phyloP scores from a whole-genome alignment of 2,329 filamentous ascomycete genomes.

The Exophiala sp. region DNA sequence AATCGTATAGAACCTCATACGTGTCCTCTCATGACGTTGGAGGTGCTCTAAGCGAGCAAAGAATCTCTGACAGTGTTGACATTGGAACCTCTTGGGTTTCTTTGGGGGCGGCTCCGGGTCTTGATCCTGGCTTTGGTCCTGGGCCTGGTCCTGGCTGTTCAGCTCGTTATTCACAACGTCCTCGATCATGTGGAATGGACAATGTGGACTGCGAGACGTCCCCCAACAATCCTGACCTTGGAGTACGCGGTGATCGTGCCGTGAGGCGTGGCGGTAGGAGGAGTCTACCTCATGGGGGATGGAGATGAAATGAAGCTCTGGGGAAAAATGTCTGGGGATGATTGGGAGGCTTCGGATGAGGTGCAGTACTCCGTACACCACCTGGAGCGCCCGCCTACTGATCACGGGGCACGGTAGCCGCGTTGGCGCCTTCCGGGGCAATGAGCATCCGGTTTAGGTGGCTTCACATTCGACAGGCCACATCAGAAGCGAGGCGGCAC shows the following conservation, averaged over 20 bases:
- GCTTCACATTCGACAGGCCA: too few relatives aligned
- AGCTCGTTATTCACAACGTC: slow-evolving; percentile 9
- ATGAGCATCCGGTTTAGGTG: too few relatives aligned
- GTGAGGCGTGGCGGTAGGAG: background rate
- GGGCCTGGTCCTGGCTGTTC: slow-evolving; percentile 1
- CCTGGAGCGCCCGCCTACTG: too few relatives aligned
- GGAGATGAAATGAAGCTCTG: background rate
- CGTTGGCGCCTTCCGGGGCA: too few relatives aligned
- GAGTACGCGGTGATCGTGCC: background rate
- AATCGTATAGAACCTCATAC: slow-evolving; percentile 7
- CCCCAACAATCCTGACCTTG: background rate
- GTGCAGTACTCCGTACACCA: background rate
- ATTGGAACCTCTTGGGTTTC: slow-evolving; percentile 42
- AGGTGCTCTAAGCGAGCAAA: slow-evolving; percentile 40
- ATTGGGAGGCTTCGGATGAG: background rate
- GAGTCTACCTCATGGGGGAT: too few relatives aligned
- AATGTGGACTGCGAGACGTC: background rate
- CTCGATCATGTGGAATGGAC: slow-evolving; percentile 15
- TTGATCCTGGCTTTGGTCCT: slow-evolving; percentile 9
- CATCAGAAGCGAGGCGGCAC: too few relatives aligned
- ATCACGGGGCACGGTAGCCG: too few relatives aligned
- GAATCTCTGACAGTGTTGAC: slow-evolving; percentile 25
- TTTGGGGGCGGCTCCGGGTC: slow-evolving; percentile 28
- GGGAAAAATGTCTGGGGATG: background rate
- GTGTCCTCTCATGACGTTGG: slow-evolving; percentile 41